Percentiles rank a stretch among this genome's conserved stretches.
Evolutionary conservation across 2,329 filamentous ascomycete species (phyloP).

Genomic region (Apiospora sp.): DNA sequence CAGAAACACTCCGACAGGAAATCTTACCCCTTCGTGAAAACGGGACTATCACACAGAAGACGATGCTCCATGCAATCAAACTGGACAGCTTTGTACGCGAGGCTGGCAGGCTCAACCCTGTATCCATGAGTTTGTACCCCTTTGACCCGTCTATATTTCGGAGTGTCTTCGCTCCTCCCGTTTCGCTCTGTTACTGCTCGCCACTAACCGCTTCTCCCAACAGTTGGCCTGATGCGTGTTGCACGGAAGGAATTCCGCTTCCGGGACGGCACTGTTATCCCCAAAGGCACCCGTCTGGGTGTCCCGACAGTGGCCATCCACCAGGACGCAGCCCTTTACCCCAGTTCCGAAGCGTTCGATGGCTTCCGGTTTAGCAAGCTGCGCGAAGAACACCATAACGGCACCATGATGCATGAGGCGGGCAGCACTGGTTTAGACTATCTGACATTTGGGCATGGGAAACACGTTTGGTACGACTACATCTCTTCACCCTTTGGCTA

Average conservation of each 20-base stretch:
- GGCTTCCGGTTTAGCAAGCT: conserved; percentile 23
- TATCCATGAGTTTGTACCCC: conserved; percentile 18
- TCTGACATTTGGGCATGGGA: conserved; percentile 23
- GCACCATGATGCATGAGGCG: not conserved
- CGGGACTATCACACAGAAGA: conserved; percentile 2
- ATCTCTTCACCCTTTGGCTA: not conserved
- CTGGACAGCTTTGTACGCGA: conserved; percentile 22
- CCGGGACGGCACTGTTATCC: conserved; percentile 22
- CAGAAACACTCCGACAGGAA: not conserved
- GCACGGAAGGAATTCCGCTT: conserved; percentile 23
- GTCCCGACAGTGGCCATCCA: conserved; percentile 26
- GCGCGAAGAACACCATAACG: not conserved
- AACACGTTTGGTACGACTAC: conserved; percentile 21
- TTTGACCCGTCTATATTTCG: not conserved
- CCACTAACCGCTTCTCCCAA: not conserved
- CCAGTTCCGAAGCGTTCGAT: conserved; percentile 21
- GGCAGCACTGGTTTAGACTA: conserved; percentile 7
- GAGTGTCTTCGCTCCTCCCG: not conserved
- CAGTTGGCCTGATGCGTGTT: conserved; percentile 22
- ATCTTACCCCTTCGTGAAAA: not conserved
- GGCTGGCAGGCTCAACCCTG: not conserved
- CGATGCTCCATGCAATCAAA: not conserved
- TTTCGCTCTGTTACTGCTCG: not conserved
- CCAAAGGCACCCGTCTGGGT: conserved; percentile 22
- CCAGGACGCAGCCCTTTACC: conserved; percentile 18